phyloP scores from a whole-genome alignment of 345 rosid genomes.

The Euphorbia tirucalli region DNA sequence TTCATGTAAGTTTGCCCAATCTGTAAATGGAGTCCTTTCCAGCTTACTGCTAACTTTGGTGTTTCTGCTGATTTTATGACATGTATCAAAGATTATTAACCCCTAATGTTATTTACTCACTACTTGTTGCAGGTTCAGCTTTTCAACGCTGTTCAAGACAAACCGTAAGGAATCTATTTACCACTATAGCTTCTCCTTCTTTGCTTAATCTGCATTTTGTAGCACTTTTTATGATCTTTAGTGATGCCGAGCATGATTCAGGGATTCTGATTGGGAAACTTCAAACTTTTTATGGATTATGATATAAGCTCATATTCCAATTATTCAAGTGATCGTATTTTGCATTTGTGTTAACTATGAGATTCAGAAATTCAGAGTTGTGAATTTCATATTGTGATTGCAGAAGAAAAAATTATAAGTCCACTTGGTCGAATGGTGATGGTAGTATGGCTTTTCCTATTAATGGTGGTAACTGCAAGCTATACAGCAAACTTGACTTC shows the following conservation, averaged over 20 bases:
- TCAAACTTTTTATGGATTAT: too few species aligned
- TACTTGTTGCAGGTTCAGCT: conserved; percentile 74
- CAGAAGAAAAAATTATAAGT: conserved; percentile 72
- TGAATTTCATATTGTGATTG: conserved; percentile 11
- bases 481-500: conserved; percentile 92
- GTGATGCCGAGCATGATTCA: background rate
- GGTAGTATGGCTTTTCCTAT: conserved; percentile 86
- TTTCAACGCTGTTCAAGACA: conserved; percentile 80
- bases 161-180: conserved; percentile 54
- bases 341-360: too few species aligned
- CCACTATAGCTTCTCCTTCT: background rate
- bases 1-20: conserved; percentile 20
- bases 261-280: too few species aligned
- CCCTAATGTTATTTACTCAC: conserved; percentile 18
- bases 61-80: background rate
- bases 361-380: conserved; percentile 7
- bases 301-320: too few species aligned
- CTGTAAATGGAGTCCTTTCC: background rate
- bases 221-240: background rate
- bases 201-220: background rate
- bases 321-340: too few species aligned
- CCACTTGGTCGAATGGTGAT: conserved; percentile 68
- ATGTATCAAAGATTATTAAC: background rate
- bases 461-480: conserved; percentile 84
- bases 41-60: background rate